Conservation (phyloP, 169 alveolate genomes). For the Ichthyophthirius multifiliis region DNA sequence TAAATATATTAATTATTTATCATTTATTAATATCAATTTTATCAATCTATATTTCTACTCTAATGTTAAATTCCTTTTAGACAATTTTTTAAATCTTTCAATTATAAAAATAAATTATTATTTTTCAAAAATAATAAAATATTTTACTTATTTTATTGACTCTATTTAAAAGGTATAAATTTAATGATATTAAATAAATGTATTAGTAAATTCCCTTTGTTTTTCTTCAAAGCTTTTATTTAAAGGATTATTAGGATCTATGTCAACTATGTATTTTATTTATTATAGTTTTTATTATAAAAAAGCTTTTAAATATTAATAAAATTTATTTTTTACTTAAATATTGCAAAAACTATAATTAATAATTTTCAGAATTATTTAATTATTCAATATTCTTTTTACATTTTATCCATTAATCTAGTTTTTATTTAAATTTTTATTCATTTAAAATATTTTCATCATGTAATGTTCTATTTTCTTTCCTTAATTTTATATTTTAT, state of each 20-base stretch:
- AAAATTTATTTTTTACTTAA: not conserved
- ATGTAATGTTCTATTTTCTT: not conserved
- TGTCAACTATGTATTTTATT: not conserved
- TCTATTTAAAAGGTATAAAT: conserved; percentile 5
- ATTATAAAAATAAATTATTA: not conserved
- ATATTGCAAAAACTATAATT: not conserved
- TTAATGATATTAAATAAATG: conserved; percentile 4
- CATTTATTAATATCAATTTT: too few species aligned
- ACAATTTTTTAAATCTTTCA: not conserved
- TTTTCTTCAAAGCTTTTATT: not conserved
- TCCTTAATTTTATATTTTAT: not conserved
- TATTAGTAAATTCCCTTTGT: not conserved
- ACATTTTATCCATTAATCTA: not conserved
- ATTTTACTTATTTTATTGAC: not conserved
- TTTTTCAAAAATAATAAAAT: not conserved
- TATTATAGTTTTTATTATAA: not conserved
- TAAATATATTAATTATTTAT: too few species aligned
- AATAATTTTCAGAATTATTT: not conserved
- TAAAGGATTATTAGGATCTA: not conserved
- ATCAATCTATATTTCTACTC: not conserved
- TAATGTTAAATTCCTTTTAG: not conserved
- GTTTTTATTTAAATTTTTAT: not conserved
- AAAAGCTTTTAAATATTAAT: not conserved
- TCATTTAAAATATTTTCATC: not conserved
- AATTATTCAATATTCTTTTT: not conserved